Percentiles rank a stretch among this genome's conserved stretches.
These are phyloP conservation scores for Rugosomyces carneus DNA, from an alignment of 1,284 basidiomycete species.

Conservation along the genomic window DNA sequence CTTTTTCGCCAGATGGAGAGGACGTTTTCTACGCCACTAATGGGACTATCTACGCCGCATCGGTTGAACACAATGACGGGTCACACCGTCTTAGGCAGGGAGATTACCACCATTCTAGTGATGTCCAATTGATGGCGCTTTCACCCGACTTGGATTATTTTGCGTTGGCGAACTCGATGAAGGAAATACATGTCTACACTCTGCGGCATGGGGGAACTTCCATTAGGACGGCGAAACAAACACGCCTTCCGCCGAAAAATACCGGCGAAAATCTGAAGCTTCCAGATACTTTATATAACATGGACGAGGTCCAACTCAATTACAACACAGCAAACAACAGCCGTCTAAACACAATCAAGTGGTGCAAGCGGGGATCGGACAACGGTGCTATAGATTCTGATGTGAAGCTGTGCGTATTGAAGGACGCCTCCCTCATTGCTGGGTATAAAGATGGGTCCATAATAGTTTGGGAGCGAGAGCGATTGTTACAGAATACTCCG, in stretches of 20 bases:
- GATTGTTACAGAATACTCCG: too few relatives aligned
- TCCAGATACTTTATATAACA: background rate
- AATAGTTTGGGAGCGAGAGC: background rate
- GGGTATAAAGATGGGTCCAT: background rate
- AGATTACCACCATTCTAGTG: too few relatives aligned
- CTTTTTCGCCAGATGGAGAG: background rate
- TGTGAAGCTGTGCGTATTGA: background rate
- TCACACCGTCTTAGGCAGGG: too few relatives aligned
- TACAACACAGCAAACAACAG: background rate
- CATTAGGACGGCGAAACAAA: background rate
- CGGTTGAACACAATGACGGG: background rate
- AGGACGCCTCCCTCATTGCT: background rate
- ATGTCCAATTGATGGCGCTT: too few relatives aligned
- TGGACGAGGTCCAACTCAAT: background rate
- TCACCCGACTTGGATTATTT: too few relatives aligned
- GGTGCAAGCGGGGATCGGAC: background rate
- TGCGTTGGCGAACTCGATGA: too few relatives aligned
- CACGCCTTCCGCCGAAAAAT: too few relatives aligned
- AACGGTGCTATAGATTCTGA: background rate
- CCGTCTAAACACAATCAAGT: background rate
- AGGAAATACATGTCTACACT: background rate
- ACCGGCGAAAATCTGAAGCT: background rate
- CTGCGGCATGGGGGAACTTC: background rate
- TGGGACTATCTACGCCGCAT: background rate
- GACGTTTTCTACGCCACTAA: background rate